phyloP scores from a whole-genome alignment of 805 yeast genomes.

The Yarrowia alimentaria region DNA sequence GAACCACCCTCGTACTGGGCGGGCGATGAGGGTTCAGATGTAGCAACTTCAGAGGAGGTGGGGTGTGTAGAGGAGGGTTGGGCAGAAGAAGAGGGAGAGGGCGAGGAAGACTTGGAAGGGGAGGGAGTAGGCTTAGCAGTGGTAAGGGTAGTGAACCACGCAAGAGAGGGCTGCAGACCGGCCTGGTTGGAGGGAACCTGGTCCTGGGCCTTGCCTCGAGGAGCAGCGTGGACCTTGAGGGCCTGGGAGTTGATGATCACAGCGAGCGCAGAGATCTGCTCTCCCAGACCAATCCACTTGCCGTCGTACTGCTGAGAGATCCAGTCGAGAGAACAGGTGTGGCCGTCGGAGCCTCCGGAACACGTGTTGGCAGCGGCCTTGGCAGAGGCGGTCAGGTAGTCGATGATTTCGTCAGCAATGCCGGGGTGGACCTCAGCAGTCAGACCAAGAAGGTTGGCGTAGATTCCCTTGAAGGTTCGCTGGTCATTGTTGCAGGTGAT shows the following conservation, averaged over 20 bases:
- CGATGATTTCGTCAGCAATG: slow-evolving; percentile 48
- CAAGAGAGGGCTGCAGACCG: too few relatives aligned
- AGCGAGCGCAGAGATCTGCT: slow-evolving; percentile 78
- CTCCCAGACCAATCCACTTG: slow-evolving; percentile 78
- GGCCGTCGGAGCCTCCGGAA: slow-evolving; percentile 75
- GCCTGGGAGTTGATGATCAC: slow-evolving; percentile 49
- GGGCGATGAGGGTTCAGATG: too few relatives aligned
- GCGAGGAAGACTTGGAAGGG: too few relatives aligned
- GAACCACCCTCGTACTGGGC: too few relatives aligned
- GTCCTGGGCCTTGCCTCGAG: slow-evolving; percentile 68
- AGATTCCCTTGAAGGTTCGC: slow-evolving; percentile 70
- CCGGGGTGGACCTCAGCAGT: slow-evolving; percentile 61
- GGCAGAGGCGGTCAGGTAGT: slow-evolving; percentile 53
- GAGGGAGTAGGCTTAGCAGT: too few relatives aligned
- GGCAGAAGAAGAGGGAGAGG: background rate
- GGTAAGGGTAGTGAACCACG: too few relatives aligned
- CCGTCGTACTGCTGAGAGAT: slow-evolving; percentile 35
- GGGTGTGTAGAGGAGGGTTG: background rate
- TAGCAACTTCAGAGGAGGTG: background rate
- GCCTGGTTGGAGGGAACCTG: slow-evolving; percentile 36
- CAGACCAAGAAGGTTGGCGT: slow-evolving; percentile 61
- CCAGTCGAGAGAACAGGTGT: slow-evolving; percentile 84
- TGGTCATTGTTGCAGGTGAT: slow-evolving; percentile 68
- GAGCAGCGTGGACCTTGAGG: slow-evolving; percentile 53
- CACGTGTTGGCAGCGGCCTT: slow-evolving; percentile 75